Evolutionary conservation across 768 basidiomycete genomes (phyloP).

Genomic region (Pleurotus platypus): DNA sequence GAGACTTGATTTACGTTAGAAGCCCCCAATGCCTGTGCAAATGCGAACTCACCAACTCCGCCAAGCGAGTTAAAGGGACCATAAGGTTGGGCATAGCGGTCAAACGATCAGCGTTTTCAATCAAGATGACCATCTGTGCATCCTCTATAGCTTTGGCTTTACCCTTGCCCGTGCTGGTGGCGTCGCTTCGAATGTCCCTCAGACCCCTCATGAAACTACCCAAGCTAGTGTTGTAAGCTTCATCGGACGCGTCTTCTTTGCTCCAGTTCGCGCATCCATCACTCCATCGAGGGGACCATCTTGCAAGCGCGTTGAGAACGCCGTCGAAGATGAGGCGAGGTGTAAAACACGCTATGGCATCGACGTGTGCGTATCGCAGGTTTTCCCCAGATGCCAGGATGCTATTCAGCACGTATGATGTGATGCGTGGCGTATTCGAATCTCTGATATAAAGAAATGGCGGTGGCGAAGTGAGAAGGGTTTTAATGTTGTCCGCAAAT

Average conservation of each 20-base stretch:
- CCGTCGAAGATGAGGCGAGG: constrained; percentile 64
- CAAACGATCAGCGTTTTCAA: constrained; percentile 69
- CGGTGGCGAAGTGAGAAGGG: constrained; percentile 43
- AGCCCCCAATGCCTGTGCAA: no score
- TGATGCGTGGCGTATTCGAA: constrained; percentile 42
- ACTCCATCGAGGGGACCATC: constrained; percentile 55
- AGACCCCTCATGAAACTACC: constrained; percentile 4
- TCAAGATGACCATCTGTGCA: constrained; percentile 52
- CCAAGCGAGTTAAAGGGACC: constrained; percentile 66
- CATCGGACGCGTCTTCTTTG: constrained; percentile 14
- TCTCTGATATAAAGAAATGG: constrained; percentile 71
- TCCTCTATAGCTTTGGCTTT: constrained; percentile 15
- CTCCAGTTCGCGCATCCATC: constrained; percentile 61
- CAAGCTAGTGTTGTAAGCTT: constrained; percentile 1
- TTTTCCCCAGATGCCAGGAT: not conserved
- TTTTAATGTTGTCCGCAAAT: constrained; percentile 24
- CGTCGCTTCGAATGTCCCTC: not conserved
- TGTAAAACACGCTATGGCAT: constrained; percentile 60
- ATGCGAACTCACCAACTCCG: constrained; percentile 52
- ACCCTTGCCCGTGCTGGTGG: constrained; percentile 20
- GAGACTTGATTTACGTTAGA: constrained; percentile 37
- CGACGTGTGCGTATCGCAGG: constrained; percentile 38
- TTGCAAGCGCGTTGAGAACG: constrained; percentile 56
- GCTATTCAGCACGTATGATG: constrained; percentile 35
- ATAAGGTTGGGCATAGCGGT: constrained; percentile 59